Conservation (phyloP, 2,329 filamentous ascomycete species). For the Pseudocercospora pini-densiflorae region DNA sequence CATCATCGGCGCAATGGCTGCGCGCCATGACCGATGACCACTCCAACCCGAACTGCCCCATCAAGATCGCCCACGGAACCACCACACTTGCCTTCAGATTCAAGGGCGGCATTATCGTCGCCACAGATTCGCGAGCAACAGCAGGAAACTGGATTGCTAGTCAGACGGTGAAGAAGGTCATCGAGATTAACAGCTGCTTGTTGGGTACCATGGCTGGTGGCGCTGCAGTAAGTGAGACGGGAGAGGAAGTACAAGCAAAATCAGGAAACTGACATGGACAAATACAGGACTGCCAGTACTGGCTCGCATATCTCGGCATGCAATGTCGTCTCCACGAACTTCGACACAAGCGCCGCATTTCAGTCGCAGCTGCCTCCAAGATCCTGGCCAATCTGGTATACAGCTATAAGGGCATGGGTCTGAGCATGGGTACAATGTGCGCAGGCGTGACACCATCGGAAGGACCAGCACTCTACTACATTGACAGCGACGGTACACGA, state of each 20-base stretch:
- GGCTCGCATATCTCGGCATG: conserved; percentile 98
- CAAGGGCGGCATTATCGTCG: conserved; percentile 97
- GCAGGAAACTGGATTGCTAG: conserved; percentile 99
- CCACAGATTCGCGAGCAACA: conserved; percentile 95
- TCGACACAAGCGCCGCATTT: conserved; percentile 98
- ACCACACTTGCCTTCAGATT: conserved; percentile 98
- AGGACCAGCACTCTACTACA: conserved; percentile 97
- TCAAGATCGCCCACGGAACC: conserved; percentile 99
- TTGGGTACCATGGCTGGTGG: conserved; percentile 98
- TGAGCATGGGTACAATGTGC: conserved; percentile 99
- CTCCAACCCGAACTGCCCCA: conserved; percentile 94
- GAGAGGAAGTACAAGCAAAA: not conserved
- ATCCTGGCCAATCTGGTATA: conserved; percentile 99
- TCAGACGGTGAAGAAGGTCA: conserved; percentile 99
- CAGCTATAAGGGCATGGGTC: conserved; percentile 97
- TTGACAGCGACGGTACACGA: conserved; percentile 94
- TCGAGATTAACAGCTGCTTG: conserved; percentile 94
- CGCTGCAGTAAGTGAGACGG: conserved; percentile 70
- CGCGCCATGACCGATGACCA: conserved; percentile 97
- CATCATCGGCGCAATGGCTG: conserved; percentile 90
- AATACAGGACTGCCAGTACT: conserved; percentile 94
- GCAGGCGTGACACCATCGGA: conserved; percentile 94
- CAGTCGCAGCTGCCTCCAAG: conserved; percentile 95
- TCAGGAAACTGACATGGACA: conserved; percentile 22
- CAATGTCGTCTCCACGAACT: conserved; percentile 99